A percentile compares a stretch with the other conserved stretches of the same genome.
Conservation (phyloP, 2,329 filamentous ascomycete species). For the Pleoardoris graminearum region DNA sequence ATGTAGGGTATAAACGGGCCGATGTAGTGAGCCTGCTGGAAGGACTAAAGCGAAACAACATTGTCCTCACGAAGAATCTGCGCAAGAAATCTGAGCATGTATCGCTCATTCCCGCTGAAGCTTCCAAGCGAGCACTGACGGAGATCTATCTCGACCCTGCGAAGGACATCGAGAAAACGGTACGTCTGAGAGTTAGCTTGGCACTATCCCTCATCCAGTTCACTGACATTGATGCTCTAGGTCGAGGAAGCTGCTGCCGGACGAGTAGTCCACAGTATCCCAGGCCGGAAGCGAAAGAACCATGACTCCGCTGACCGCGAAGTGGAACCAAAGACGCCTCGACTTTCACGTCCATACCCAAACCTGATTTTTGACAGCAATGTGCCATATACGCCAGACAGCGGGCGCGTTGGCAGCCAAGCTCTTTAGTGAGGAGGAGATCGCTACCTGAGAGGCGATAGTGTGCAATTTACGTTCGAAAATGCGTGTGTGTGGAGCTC, state of each 20-base stretch:
- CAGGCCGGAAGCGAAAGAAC: constrained; percentile 1
- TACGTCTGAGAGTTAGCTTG: neutral
- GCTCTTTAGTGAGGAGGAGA: neutral
- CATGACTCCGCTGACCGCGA: neutral
- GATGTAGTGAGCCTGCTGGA: neutral
- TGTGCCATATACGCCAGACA: neutral
- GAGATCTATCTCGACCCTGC: constrained; percentile 1
- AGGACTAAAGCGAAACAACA: neutral
- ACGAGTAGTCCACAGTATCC: neutral
- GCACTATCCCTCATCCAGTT: no score
- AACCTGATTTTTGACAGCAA: constrained; percentile 4
- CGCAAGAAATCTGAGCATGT: neutral
- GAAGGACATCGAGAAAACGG: neutral
- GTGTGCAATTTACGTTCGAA: neutral
- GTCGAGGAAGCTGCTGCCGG: neutral
- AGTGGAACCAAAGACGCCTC: neutral
- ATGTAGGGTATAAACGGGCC: neutral
- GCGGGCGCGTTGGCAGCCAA: neutral
- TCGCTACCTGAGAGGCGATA: neutral
- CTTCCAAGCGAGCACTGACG: neutral
- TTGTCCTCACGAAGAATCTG: neutral
- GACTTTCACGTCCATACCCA: constrained; percentile 1
- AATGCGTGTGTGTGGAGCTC: neutral
- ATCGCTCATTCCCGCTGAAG: neutral
- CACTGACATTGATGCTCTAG: neutral